A percentile compares a stretch with the other conserved stretches of the same genome.
These are phyloP conservation scores for Isabelozyma pseudorhagii DNA, from an alignment of 805 yeast genomes.

Conservation along the genomic window DNA sequence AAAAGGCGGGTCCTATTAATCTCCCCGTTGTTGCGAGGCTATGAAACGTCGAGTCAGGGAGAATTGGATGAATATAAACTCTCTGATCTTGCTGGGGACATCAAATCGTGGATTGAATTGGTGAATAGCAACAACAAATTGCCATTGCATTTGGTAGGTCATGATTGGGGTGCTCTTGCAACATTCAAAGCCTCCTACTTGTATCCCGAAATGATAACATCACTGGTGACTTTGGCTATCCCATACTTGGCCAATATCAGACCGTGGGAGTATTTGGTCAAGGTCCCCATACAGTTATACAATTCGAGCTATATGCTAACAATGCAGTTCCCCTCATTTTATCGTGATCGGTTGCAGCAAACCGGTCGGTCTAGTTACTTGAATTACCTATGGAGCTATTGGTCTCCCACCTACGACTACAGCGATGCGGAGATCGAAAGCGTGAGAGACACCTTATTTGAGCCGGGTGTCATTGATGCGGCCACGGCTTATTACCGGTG, in stretches of 20 bases:
- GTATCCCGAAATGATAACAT: constrained; percentile 31
- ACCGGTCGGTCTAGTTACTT: constrained; percentile 22
- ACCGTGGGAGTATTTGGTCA: constrained; percentile 23
- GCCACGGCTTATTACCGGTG: constrained; percentile 40
- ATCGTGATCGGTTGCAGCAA: constrained; percentile 14
- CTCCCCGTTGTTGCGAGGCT: constrained; percentile 37
- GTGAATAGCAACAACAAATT: constrained; percentile 9
- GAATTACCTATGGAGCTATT: constrained; percentile 29
- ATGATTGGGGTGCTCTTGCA: constrained; percentile 44
- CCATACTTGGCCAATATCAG: constrained; percentile 30
- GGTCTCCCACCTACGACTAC: constrained; percentile 41
- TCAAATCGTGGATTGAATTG: constrained; percentile 27
- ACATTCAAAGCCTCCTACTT: constrained; percentile 30
- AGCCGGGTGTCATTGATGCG: constrained; percentile 25
- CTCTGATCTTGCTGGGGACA: constrained; percentile 30
- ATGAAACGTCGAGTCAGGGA: constrained; percentile 31
- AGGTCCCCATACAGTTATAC: constrained; percentile 33
- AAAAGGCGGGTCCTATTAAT: constrained; percentile 17
- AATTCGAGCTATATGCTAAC: constrained; percentile 33
- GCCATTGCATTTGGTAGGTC: constrained; percentile 39
- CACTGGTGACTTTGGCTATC: constrained; percentile 35
- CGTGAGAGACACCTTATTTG: constrained; percentile 24
- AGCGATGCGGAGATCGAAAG: constrained; percentile 18
- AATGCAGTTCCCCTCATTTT: constrained; percentile 29
- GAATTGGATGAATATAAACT: constrained; percentile 20